Base-by-base conservation (phyloP, 345 rosid species). In the Firmiana major region DNA sequence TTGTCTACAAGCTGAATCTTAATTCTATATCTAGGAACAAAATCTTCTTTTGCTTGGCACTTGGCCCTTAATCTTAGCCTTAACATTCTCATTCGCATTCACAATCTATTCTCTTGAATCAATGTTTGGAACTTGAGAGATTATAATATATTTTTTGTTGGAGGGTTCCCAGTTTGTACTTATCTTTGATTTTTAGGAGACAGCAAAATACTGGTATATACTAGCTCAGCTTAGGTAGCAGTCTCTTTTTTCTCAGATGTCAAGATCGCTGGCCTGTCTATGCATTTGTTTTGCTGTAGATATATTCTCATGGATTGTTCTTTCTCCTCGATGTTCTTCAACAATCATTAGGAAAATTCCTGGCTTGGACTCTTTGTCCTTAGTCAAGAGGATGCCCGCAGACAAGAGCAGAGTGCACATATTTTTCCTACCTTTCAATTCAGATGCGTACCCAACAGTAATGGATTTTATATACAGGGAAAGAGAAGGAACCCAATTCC, bases 311-410 rank as follows among this genome's bases (percentile, higher is more conserved):
- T 48, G 57, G 46, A 22, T 55, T 22, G 45, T 57, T 63, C 45
- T 24, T 36, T 34, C 4, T 68, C 78, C 72, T 81, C 78, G 67
- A 78, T 62, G 77, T 79, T 51, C 73, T 73, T 69, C 28, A 34
- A 75, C 84, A 86, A 86, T 86, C 80, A 84, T 86, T 83, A 77
- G 80, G 70, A 75, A 79, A 78, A 69, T 70, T 64, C 64, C 79
- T 57, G 81, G 82, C 79, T 71, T 74, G 65, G 74, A 79, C 65
- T 80, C 55, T 72, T 77, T 81, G 85, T 82, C 82, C 68, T 49
- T 60, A 53, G 81, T 76, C 48, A 34, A 43, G 69, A 77, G 26
- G 48, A 77, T 67, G 54, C 63, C 74, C 55, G 17, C 65, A 49
- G 22, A 66, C 53, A 48, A 54, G 0, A 11, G 0, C 64, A 60